Conservation (phyloP, 139 green algal genomes). For the Pycnococcus provasolii region DNA sequence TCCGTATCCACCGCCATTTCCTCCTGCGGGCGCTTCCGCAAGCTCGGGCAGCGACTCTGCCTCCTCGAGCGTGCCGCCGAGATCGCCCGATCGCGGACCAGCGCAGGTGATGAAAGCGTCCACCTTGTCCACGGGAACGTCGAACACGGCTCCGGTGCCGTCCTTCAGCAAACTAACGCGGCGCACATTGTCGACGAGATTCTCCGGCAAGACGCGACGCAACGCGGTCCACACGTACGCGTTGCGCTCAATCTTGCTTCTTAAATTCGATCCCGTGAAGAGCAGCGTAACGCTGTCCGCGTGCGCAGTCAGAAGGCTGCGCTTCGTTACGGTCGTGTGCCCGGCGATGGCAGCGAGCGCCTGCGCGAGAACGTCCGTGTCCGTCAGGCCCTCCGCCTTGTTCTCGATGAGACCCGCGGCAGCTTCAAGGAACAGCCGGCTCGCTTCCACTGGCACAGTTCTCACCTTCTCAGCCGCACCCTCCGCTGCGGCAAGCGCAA, state of each 20-base stretch:
- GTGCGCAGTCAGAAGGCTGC: conserved; percentile 74
- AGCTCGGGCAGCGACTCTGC: no score
- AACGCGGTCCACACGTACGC: conserved; percentile 66
- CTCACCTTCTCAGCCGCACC: conserved; percentile 49
- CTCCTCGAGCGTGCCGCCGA: no score
- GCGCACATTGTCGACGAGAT: conserved; percentile 45
- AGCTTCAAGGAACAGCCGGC: conserved; percentile 34
- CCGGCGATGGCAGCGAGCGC: conserved; percentile 82
- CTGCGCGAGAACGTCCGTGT: conserved; percentile 60
- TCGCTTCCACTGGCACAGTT: conserved; percentile 35
- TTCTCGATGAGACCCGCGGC: conserved; percentile 47
- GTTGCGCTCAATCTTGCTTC: conserved; percentile 14
- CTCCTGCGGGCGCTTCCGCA: no score
- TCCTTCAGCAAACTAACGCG: conserved; percentile 75
- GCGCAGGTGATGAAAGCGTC: no score
- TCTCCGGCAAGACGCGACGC: conserved; percentile 42
- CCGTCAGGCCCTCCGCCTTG: neutral
- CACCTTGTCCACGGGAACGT: conserved; percentile 49
- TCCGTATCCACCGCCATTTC: neutral
- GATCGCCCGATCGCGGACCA: no score
- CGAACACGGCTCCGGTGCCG: conserved; percentile 72
- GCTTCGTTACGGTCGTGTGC: conserved; percentile 52
- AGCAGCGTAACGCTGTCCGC: conserved; percentile 72
- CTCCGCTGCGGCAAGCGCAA: conserved; percentile 63
- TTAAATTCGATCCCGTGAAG: conserved; percentile 15